phyloP scores from a whole-genome alignment of 495 filamentous ascomycete genomes.

The Xylaria nigripes region DNA sequence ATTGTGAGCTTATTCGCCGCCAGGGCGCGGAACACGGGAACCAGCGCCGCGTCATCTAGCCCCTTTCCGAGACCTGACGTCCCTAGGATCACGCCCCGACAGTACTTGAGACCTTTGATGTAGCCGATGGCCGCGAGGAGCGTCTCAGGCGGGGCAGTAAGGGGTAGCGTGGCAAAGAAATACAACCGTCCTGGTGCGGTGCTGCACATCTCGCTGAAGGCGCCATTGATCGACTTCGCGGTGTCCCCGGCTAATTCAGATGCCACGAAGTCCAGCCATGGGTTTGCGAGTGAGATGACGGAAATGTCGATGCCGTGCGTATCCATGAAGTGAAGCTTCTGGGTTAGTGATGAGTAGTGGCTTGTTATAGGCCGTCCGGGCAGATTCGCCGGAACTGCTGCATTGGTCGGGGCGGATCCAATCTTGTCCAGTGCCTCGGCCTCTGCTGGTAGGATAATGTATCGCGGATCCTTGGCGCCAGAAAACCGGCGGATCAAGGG shows the following conservation, averaged over 20 bases:
- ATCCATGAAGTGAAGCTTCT: conserved; percentile 84
- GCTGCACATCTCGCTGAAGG: conserved; percentile 61
- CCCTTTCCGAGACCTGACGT: conserved; percentile 75
- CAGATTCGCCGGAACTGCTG: conserved; percentile 27
- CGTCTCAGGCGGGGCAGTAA: conserved; percentile 54
- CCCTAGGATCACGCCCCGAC: conserved; percentile 81
- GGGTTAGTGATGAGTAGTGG: conserved; percentile 60
- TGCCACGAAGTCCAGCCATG: conserved; percentile 85
- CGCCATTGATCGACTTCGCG: conserved; percentile 64
- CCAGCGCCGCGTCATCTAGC: conserved; percentile 66
- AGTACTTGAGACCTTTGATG: conserved; percentile 52
- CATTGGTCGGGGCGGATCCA: conserved; percentile 29
- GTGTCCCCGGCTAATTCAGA: conserved; percentile 51
- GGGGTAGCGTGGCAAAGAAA: conserved; percentile 73
- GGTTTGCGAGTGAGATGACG: conserved; percentile 86
- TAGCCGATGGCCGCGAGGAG: conserved; percentile 59
- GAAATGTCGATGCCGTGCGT: conserved; percentile 71
- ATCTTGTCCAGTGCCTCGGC: conserved; percentile 45
- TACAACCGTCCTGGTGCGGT: conserved; percentile 54
- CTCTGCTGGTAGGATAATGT: conserved; percentile 72
- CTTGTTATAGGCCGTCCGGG: conserved; percentile 67
- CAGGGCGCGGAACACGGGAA: conserved; percentile 62
- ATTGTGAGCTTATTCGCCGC: conserved; percentile 54
- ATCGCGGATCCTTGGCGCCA: conserved; percentile 51
- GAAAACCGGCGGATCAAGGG: conserved; percentile 71